Conservation (phyloP, 306 rosid genomes). For the Dalbergia cultrata region DNA sequence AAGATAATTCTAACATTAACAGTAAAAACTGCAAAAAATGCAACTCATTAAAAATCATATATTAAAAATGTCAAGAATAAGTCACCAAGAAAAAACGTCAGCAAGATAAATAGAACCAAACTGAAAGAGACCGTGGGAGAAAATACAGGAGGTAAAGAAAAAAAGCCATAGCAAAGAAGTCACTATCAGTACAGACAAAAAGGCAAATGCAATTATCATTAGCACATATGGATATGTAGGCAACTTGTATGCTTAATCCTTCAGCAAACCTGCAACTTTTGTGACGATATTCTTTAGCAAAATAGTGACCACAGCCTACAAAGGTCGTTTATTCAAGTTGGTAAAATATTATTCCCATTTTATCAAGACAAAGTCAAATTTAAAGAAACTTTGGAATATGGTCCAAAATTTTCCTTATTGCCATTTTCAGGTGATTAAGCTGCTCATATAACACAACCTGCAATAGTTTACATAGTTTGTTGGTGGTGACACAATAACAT, state of each 20-base stretch:
- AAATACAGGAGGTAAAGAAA: not conserved
- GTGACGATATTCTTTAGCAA: not conserved
- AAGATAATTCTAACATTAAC: constrained; percentile 14
- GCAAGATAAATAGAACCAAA: constrained; percentile 15
- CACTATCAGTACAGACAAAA: not conserved
- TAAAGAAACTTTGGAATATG: constrained; percentile 1
- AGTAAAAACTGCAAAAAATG: constrained; percentile 25
- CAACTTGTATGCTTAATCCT: not conserved
- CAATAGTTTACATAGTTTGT: no score
- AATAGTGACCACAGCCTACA: not conserved
- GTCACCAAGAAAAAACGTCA: not conserved
- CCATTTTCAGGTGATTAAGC: not conserved
- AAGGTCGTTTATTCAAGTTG: not conserved
- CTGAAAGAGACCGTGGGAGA: not conserved
- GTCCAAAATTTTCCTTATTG: not conserved
- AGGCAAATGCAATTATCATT: constrained; percentile 6
- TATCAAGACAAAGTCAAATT: not conserved
- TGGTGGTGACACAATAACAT: no score
- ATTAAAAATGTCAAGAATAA: constrained; percentile 27
- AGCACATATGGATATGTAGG: constrained; percentile 7
- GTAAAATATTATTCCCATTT: constrained; percentile 12
- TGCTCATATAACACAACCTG: no score
- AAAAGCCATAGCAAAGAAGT: not conserved
- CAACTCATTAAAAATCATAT: not conserved
- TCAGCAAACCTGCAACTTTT: not conserved